Base-by-base conservation (phyloP, 2,329 filamentous ascomycete genomes). In the Exophiala sp. region DNA sequence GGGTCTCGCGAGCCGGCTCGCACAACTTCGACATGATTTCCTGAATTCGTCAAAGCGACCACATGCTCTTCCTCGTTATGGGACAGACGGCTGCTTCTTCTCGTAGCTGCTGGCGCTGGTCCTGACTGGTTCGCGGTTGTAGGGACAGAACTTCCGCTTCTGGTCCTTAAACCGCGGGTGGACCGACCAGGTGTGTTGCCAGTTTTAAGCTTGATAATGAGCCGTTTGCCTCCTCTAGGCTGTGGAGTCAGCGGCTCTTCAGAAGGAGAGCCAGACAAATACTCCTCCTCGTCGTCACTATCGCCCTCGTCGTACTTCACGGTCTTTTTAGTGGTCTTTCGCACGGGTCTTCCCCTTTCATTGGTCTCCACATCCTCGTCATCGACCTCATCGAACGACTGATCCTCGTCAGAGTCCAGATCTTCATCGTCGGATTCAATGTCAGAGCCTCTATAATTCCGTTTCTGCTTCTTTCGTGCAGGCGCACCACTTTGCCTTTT, bases 41-140 rank as follows among this genome's bases (percentile, higher is more conserved):
- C 80, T 6, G 79, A 81, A 55, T 78, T 75, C 2, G 79, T 77
- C 38, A 83, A 66, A 13, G 75, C 77, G 39, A 80, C 67, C 11
- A 82, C 72, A 27, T 77, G 73, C 29, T 77, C 74, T 21, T 77
- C 73, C 2, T 75, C 69, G 56, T 79, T 77, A 54, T 79, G 77
- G 19, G 75, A 80, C 14, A 79, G 71, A 39, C 81, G 79, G 61
- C 77, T 81, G 56, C 74, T 81, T 54, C 79, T 73, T 56, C 80
- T 62, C 13, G 42, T 60, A 27, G 16, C 48, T 46, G 9, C 52
- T 70, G 59, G 54, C 52, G 44, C 60, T 50, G 48, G 62, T 50
- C 27, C 39, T 65, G 55, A 50, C 54, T 41, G 32, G 53, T 50
- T 35, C 65, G 34, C 14, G 11, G 34, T 37, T 53, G 43, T 67